Percentiles rank a stretch among this genome's conserved stretches.
Evolutionary conservation across 768 basidiomycete species (phyloP).

Genomic region (Trametes coccinea): DNA sequence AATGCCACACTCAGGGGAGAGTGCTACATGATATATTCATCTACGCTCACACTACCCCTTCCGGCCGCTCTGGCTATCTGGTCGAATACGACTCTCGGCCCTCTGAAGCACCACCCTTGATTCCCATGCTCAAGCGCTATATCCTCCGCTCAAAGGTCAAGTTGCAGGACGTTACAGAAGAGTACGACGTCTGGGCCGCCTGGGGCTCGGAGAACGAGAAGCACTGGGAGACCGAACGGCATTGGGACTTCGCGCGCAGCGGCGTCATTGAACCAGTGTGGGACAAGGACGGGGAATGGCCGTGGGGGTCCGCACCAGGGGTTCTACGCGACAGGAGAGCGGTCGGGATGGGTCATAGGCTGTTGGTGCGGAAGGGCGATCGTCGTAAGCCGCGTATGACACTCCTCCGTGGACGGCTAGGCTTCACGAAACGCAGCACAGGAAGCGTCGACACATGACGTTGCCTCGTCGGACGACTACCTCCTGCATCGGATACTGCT

Average conservation of each 20-base stretch:
- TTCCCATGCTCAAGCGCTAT: constrained; percentile 77
- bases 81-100: constrained; percentile 70
- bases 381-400: constrained; percentile 57
- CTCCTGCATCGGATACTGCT: constrained; percentile 74
- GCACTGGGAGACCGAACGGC: constrained; percentile 42
- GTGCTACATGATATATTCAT: constrained; percentile 89
- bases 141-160: constrained; percentile 89
- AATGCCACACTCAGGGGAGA: constrained; percentile 54
- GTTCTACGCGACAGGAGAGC: constrained; percentile 66
- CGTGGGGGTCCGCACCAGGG: constrained; percentile 60
- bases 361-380: constrained; percentile 69
- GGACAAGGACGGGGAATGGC: constrained; percentile 47
- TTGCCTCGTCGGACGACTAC: constrained; percentile 57
- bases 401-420: constrained; percentile 6
- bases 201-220: constrained; percentile 59
- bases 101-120: constrained; percentile 59
- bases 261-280: constrained; percentile 80
- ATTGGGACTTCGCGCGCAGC: constrained; percentile 63
- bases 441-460: constrained; percentile 58
- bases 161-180: constrained; percentile 71
- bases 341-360: constrained; percentile 74
- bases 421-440: constrained; percentile 40
- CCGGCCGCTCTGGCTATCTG: constrained; percentile 55
- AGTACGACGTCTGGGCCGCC: constrained; percentile 80
- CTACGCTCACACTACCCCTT: constrained; percentile 54